Evolutionary conservation across 1,139 yeast genomes (phyloP).

Genomic region (Sugiyamaella paludigena): DNA sequence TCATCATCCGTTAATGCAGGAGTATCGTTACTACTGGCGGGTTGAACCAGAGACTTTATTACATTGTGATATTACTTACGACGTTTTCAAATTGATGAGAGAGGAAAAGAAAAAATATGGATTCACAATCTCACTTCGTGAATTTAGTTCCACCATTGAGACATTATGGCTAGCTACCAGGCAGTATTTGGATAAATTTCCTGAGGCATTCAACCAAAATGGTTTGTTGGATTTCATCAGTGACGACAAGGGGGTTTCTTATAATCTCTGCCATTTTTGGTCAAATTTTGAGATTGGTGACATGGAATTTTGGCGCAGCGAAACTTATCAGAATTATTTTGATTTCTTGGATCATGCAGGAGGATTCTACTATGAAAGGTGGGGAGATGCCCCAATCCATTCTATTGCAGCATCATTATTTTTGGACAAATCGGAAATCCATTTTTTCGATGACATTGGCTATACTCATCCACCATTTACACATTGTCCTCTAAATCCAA

Average conservation of each 20-base stretch:
- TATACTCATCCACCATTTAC: slow-evolving; percentile 66
- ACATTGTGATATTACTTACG: slow-evolving; percentile 78
- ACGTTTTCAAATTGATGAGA: slow-evolving; percentile 76
- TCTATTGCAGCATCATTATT: slow-evolving; percentile 82
- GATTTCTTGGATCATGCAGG: slow-evolving; percentile 73
- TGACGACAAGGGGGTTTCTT: slow-evolving; percentile 54
- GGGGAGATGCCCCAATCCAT: slow-evolving; percentile 95
- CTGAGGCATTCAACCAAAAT: slow-evolving; percentile 61
- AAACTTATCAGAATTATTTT: slow-evolving; percentile 66
- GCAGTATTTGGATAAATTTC: slow-evolving; percentile 60
- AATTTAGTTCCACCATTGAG: slow-evolving; percentile 71
- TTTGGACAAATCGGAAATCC: slow-evolving; percentile 61
- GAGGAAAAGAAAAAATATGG: slow-evolving; percentile 72
- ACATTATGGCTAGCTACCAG: slow-evolving; percentile 80
- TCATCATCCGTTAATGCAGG: slow-evolving; percentile 66
- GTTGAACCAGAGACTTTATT: slow-evolving; percentile 84
- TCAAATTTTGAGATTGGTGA: slow-evolving; percentile 81
- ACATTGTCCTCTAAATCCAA: slow-evolving; percentile 50
- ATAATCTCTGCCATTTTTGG: slow-evolving; percentile 86
- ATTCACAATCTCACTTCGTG: slow-evolving; percentile 78
- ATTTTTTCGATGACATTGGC: slow-evolving; percentile 81
- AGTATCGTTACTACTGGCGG: slow-evolving; percentile 89
- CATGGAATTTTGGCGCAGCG: slow-evolving; percentile 68
- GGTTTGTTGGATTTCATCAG: slow-evolving; percentile 73
- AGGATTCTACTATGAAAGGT: slow-evolving; percentile 86